These are phyloP conservation scores for Aureobasidium sp. DNA, from an alignment of 2,329 filamentous ascomycete species.

Conservation along the genomic window DNA sequence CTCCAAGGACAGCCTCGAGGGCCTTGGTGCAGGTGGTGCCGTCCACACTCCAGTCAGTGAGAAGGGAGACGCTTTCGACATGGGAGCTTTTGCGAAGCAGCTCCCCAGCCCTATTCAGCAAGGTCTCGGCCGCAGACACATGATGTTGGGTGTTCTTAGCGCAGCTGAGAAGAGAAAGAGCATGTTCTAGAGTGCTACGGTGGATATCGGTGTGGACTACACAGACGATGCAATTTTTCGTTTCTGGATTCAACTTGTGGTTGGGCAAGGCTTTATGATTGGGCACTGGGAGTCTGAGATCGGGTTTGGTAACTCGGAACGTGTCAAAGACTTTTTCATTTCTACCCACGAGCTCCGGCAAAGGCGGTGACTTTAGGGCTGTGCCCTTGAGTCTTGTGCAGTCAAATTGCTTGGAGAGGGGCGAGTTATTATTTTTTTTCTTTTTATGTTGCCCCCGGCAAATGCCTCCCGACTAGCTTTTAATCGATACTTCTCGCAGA, in stretches of 20 bases:
- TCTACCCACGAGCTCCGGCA: conserved; percentile 4
- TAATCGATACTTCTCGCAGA: conserved; percentile 6
- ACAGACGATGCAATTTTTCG: not conserved
- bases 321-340: conserved; percentile 4
- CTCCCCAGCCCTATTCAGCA: conserved; percentile 25
- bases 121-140: conserved; percentile 54
- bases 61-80: conserved; percentile 21
- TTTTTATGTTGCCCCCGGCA: not conserved
- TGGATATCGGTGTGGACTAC: not conserved
- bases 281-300: not conserved
- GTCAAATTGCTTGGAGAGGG: conserved; percentile 4
- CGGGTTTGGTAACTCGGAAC: not conserved
- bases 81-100: conserved; percentile 22
- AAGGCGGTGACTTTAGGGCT: conserved; percentile 4
- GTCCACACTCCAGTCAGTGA: conserved; percentile 52
- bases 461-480: conserved; percentile 3
- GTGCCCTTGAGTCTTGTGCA: conserved; percentile 8
- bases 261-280: conserved; percentile 9
- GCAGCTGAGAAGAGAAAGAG: conserved; percentile 85
- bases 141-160: conserved; percentile 77
- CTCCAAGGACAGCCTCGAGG: conserved; percentile 27
- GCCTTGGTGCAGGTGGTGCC: conserved; percentile 34
- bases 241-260: conserved; percentile 4
- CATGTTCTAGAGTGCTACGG: conserved; percentile 40
- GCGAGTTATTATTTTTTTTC: conserved; percentile 1